Percentiles rank a stretch among this genome's conserved stretches.
Conservation (phyloP, 1,284 basidiomycete genomes). For the Schizopora paradoxa region DNA sequence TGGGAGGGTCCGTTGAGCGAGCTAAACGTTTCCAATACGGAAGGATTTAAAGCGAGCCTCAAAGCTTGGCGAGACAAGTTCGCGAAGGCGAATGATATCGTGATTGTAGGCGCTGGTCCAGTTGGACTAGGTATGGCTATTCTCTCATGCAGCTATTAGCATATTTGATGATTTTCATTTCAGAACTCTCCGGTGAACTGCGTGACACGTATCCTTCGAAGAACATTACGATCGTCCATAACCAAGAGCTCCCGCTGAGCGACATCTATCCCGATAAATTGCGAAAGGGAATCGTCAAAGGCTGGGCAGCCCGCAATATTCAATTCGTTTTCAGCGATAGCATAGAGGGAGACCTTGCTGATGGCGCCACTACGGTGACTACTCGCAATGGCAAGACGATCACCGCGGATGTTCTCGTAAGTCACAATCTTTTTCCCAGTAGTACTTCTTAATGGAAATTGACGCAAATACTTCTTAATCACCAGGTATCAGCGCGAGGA, state of each 20-base stretch:
- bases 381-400: slow-evolving; percentile 51
- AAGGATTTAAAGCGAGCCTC: slow-evolving; percentile 39
- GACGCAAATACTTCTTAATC: slow-evolving; percentile 7
- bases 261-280: slow-evolving; percentile 49
- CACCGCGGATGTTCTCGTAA: slow-evolving; percentile 53
- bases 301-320: slow-evolving; percentile 40
- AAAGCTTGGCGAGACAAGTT: slow-evolving; percentile 41
- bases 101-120: slow-evolving; percentile 58
- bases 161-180: not conserved
- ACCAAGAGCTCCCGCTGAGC: slow-evolving; percentile 47
- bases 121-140: slow-evolving; percentile 48
- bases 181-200: slow-evolving; percentile 29
- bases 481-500: slow-evolving; percentile 45
- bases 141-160: slow-evolving; percentile 17
- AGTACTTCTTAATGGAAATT: not conserved
- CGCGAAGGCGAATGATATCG: slow-evolving; percentile 42
- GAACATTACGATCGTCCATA: slow-evolving; percentile 61
- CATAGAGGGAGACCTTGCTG: slow-evolving; percentile 41
- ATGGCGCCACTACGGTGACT: slow-evolving; percentile 32
- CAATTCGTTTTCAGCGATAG: slow-evolving; percentile 50
- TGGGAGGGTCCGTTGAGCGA: slow-evolving; percentile 44
- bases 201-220: slow-evolving; percentile 26
- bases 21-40: slow-evolving; percentile 1
- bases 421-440: slow-evolving; percentile 20
- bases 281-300: slow-evolving; percentile 42